Conservation (phyloP, 805 yeast genomes). For the Brettanomyces bruxellensis region DNA sequence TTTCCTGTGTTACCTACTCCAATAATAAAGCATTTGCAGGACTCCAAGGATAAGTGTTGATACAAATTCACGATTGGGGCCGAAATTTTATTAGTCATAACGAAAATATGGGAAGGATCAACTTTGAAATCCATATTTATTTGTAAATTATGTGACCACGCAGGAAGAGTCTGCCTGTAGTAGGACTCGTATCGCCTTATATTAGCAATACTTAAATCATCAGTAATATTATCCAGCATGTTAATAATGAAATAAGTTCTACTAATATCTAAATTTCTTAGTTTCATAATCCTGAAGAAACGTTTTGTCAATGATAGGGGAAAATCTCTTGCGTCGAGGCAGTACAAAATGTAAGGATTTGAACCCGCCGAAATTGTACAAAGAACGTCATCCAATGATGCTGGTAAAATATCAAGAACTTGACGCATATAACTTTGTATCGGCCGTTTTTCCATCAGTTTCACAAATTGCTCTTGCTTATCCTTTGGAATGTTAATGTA, state of each 20-base stretch:
- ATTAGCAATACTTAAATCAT: neutral
- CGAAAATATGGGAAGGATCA: slow-evolving; percentile 1
- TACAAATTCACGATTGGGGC: slow-evolving; percentile 1
- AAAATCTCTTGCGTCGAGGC: slow-evolving; percentile 14
- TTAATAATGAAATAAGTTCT: slow-evolving; percentile 1
- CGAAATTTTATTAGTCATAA: neutral
- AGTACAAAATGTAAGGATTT: slow-evolving; percentile 8
- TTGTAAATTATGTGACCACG: neutral
- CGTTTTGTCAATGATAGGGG: slow-evolving; percentile 13
- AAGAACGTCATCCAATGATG: slow-evolving; percentile 5
- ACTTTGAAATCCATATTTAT: neutral
- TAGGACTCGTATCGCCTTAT: neutral
- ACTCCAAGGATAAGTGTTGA: neutral
- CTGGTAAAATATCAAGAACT: slow-evolving; percentile 5
- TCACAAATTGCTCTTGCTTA: neutral
- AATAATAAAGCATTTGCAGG: slow-evolving; percentile 12
- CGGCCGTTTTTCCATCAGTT: neutral
- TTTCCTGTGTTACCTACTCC: slow-evolving; percentile 25
- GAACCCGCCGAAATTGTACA: slow-evolving; percentile 4
- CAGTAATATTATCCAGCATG: neutral
- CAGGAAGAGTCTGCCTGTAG: neutral
- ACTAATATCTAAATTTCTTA: neutral
- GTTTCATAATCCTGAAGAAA: slow-evolving; percentile 3
- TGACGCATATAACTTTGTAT: slow-evolving; percentile 1
- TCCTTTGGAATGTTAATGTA: slow-evolving; percentile 1